A percentile compares a stretch with the other conserved stretches of the same genome.
phyloP scores from a whole-genome alignment of 1,284 basidiomycete genomes.

The Dichomitus squalens region DNA sequence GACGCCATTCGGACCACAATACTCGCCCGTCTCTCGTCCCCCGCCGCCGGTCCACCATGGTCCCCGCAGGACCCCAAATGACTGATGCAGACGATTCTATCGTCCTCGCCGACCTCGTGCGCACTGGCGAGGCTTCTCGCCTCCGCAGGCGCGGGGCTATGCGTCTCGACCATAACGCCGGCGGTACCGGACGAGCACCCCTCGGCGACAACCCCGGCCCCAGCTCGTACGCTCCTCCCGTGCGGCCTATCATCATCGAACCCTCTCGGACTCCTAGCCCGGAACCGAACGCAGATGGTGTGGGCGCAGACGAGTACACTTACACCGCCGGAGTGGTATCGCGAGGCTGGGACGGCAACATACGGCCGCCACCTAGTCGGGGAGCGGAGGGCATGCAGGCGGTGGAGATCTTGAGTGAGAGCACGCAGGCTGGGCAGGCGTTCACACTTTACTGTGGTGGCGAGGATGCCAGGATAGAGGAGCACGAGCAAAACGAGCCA shows the following conservation, averaged over 20 bases:
- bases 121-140: conserved; percentile 70
- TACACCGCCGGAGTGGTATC: conserved; percentile 23
- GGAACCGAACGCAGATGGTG: conserved; percentile 15
- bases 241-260: conserved; percentile 23
- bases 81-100: conserved; percentile 65
- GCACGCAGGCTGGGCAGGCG: conserved; percentile 21
- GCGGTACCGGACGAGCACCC: conserved; percentile 9
- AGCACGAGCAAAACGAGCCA: conserved; percentile 19
- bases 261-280: conserved; percentile 40
- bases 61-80: conserved; percentile 25
- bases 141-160: conserved; percentile 72
- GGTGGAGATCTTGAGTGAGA: conserved; percentile 27
- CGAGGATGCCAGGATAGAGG: conserved; percentile 21
- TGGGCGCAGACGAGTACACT: conserved; percentile 27
- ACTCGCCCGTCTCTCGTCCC: conserved; percentile 24
- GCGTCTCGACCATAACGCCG: conserved; percentile 52
- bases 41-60: conserved; percentile 25
- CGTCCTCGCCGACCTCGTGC: conserved; percentile 68
- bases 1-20: conserved; percentile 25
- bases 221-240: conserved; percentile 16
- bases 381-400: conserved; percentile 19
- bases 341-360: conserved; percentile 23
- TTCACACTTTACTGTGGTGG: conserved; percentile 57
- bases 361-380: conserved; percentile 22
- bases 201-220: conserved; percentile 8